Conservation (phyloP, 2,329 filamentous ascomycete genomes). For the Apiospora sp. region DNA sequence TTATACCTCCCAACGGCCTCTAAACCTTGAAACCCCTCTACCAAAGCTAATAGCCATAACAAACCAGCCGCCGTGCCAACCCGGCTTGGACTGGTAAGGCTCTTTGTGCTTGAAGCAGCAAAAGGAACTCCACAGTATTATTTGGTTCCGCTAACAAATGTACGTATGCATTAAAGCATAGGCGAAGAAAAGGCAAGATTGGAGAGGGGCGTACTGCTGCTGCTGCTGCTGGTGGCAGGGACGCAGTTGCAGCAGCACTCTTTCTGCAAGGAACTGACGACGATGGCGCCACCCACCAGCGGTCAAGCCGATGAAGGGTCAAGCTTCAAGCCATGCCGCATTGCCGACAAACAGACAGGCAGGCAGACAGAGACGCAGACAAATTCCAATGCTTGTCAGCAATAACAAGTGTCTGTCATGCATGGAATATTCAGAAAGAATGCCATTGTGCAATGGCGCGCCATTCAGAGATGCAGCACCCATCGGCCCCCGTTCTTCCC, state of each 20-base stretch:
- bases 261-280: constrained; percentile 14
- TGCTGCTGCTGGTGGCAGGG: neutral
- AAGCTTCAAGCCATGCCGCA: neutral
- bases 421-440: neutral
- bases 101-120: neutral
- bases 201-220: neutral
- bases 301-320: neutral
- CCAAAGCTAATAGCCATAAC: too few species aligned
- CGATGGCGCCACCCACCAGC: neutral
- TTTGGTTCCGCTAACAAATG: too few species aligned
- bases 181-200: neutral
- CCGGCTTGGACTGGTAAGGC: neutral
- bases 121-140: too few species aligned
- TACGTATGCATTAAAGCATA: neutral
- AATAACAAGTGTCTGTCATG: neutral
- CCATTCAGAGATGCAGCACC: constrained; percentile 5
- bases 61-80: neutral
- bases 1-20: neutral
- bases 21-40: neutral
- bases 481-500: neutral
- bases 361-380: too few species aligned
- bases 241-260: neutral
- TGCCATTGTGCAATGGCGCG: neutral
- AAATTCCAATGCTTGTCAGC: neutral
- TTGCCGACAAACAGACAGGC: neutral